Base-by-base conservation (phyloP, 495 filamentous ascomycete genomes). In the Lophiostoma macrostomum region DNA sequence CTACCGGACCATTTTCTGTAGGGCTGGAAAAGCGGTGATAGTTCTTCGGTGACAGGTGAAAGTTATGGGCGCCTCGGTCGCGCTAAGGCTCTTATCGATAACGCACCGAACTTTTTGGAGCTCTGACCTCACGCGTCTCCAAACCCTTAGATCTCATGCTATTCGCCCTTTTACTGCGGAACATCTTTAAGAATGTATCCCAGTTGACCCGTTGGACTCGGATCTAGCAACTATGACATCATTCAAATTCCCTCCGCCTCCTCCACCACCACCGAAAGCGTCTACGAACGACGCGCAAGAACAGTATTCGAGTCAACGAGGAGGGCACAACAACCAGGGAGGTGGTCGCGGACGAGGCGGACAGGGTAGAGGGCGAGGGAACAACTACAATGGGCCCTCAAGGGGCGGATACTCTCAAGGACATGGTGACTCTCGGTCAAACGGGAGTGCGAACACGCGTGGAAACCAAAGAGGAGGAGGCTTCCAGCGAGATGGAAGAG, bases 171-270 rank as follows among this genome's bases (percentile, higher is more conserved):
- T n/a, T n/a, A n/a, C n/a, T n/a, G n/a, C n/a, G n/a, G n/a, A n/a
- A n/a, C n/a, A n/a, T n/a, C n/a, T n/a, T n/a, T n/a, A n/a, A n/a
- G n/a, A n/a, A n/a, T n/a, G n/a, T n/a, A n/a, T n/a, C n/a, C n/a
- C n/a, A n/a, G n/a, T n/a, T n/a, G n/a, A n/a, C n/a, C n/a, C n/a
- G n/a, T n/a, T n/a, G n/a, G n/a, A n/a, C n/a, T n/a, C n/a, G n/a
- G n/a, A n/a, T 13, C 28, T 20, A 10, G 23, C 31, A 32, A 20
- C 35, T 22, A 61, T 51, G 40, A 50, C 38, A 16, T 13, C 40
- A 10, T 72, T 72, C 55, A 58, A 63, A 25, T 72, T 72, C 42
- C 69, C 69, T 24, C 69, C 69, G 22, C 69, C 69, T 11, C 69
- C 69, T 28, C 68, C 69, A 28, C 69, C 69, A 18, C 69, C 69